Percentiles rank a stretch among this genome's conserved stretches.
These are phyloP conservation scores for Huntiella moniliformis DNA, from an alignment of 2,329 filamentous ascomycete genomes.

Conservation along the genomic window DNA sequence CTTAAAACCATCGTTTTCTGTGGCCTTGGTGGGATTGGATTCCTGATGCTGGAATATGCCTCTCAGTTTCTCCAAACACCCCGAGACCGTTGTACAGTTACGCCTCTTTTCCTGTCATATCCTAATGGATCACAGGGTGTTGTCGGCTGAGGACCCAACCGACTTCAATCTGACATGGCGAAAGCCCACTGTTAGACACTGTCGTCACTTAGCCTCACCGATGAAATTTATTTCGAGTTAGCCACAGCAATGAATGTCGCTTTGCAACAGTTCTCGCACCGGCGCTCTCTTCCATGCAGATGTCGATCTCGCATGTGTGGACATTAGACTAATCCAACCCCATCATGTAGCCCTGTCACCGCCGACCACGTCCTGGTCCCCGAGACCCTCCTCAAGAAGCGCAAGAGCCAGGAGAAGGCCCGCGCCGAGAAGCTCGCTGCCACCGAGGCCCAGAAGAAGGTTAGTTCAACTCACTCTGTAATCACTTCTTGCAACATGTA, in stretches of 20 bases:
- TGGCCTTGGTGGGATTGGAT: background rate
- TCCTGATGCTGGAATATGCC: conserved; percentile 4
- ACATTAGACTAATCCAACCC: conserved; percentile 65
- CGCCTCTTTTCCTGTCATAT: conserved; percentile 22
- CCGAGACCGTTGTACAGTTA: conserved; percentile 14
- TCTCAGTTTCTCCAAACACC: background rate
- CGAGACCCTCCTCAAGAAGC: conserved; percentile 99
- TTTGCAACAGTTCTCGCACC: conserved; percentile 83
- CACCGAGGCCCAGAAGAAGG: conserved; percentile 75
- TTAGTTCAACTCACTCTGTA: conserved; percentile 30
- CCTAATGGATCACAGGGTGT: conserved; percentile 32
- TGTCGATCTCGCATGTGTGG: conserved; percentile 33
- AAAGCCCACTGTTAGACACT: conserved; percentile 9
- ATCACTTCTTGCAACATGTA: background rate
- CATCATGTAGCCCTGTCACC: conserved; percentile 57
- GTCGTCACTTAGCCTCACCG: conserved; percentile 37
- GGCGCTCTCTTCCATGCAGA: conserved; percentile 49
- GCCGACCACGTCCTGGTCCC: conserved; percentile 92
- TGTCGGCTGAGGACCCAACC: conserved; percentile 51
- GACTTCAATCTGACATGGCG: conserved; percentile 4
- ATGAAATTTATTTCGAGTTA: conserved; percentile 74
- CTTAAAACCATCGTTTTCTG: conserved; percentile 54
- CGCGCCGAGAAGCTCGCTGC: conserved; percentile 66
- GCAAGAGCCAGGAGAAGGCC: conserved; percentile 99
- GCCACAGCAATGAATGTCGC: conserved; percentile 79